Percentiles rank a stretch among this genome's conserved stretches.
Evolutionary conservation across 2,329 filamentous ascomycete species (phyloP).

Genomic region (Paradendryphiella salina): DNA sequence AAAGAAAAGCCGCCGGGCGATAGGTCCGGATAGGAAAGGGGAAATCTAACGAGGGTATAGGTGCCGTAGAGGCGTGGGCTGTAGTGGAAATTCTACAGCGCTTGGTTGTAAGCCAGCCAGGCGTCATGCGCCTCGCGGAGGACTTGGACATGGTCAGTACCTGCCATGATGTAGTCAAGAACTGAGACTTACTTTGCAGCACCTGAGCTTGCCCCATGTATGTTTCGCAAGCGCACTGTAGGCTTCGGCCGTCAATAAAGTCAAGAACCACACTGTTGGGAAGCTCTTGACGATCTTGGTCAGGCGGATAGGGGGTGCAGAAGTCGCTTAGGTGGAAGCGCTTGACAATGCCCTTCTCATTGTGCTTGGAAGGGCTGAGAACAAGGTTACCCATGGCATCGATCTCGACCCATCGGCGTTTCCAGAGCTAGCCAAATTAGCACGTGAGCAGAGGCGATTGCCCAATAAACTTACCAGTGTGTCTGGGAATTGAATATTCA

Average conservation of each 20-base stretch:
- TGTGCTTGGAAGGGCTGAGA: constrained; percentile 70
- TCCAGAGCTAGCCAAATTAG: constrained; percentile 69
- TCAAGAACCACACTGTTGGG: constrained; percentile 77
- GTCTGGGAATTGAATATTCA: constrained; percentile 97
- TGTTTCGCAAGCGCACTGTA: constrained; percentile 61
- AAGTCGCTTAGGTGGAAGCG: constrained; percentile 88
- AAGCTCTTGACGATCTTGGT: constrained; percentile 89
- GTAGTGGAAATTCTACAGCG: constrained; percentile 10
- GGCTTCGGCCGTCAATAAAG: constrained; percentile 62
- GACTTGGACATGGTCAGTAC: constrained; percentile 33
- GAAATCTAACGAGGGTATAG: constrained; percentile 10
- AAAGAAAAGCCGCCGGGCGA: constrained; percentile 2
- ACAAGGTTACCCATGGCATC: constrained; percentile 83
- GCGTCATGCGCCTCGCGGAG: constrained; percentile 46
- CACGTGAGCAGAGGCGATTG: not conserved
- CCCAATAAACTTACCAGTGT: constrained; percentile 61
- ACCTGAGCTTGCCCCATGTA: constrained; percentile 41
- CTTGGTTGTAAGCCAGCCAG: constrained; percentile 42
- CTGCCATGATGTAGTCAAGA: too few species aligned
- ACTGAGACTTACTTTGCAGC: constrained; percentile 38
- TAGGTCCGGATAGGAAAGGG: constrained; percentile 1
- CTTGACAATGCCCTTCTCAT: constrained; percentile 67
- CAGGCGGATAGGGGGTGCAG: constrained; percentile 75
- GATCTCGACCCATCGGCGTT: constrained; percentile 83
- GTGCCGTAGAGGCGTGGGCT: constrained; percentile 3